These are phyloP conservation scores for Drechslerella coelobrocha DNA, from an alignment of 2,329 filamentous ascomycete genomes.

Conservation along the genomic window DNA sequence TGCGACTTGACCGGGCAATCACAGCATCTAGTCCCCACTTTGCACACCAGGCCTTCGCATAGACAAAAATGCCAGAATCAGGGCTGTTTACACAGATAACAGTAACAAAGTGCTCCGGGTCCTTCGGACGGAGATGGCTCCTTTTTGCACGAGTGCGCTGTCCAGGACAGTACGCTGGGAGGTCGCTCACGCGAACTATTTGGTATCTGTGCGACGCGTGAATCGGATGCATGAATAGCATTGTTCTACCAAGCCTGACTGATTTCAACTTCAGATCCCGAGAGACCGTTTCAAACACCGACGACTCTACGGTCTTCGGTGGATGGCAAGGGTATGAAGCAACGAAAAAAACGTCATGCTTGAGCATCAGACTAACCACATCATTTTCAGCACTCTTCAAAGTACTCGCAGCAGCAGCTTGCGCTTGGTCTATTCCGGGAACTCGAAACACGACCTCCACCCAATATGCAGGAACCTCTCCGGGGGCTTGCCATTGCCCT, in stretches of 20 bases:
- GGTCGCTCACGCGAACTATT: conserved; percentile 9
- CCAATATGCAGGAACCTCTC: conserved; percentile 59
- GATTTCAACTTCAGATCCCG: not conserved
- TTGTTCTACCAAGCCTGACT: not conserved
- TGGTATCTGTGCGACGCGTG: conserved; percentile 12
- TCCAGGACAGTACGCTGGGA: conserved; percentile 54
- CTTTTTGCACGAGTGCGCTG: no score
- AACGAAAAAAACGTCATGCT: conserved; percentile 36
- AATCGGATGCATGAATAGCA: conserved; percentile 28
- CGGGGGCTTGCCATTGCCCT: conserved; percentile 59
- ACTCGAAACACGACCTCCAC: conserved; percentile 40
- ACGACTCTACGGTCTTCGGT: not conserved
- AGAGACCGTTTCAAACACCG: conserved; percentile 7
- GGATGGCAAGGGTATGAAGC: conserved; percentile 38
- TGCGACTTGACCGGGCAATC: conserved; percentile 70
- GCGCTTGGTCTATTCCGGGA: conserved; percentile 59
- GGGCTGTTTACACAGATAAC: conserved; percentile 64
- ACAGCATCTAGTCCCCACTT: conserved; percentile 77
- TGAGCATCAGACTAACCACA: conserved; percentile 54
- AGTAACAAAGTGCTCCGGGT: conserved; percentile 59
- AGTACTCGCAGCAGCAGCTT: conserved; percentile 49
- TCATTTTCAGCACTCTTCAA: conserved; percentile 55
- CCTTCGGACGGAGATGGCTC: no score
- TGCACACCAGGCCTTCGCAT: conserved; percentile 75
- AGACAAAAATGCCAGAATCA: conserved; percentile 71